These are phyloP conservation scores for Cynanchum wilfordii DNA, from an alignment of 257 asterid species.

Conservation along the genomic window DNA sequence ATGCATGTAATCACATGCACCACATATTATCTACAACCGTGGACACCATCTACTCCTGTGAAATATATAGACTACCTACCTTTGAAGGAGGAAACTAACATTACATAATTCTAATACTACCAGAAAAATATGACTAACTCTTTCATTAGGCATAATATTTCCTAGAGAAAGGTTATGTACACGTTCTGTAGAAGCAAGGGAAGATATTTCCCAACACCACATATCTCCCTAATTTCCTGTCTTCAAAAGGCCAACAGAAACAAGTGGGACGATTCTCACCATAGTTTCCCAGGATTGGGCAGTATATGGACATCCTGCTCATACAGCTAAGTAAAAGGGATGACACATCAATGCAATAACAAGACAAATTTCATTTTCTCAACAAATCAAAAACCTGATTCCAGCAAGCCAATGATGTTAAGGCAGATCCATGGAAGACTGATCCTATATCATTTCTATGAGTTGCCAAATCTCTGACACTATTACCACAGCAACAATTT, in stretches of 20 bases:
- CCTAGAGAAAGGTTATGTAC: neutral
- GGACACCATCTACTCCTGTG: neutral
- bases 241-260: neutral
- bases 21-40: neutral
- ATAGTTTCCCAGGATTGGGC: neutral
- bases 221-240: neutral
- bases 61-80: neutral
- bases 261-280: neutral
- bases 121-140: neutral
- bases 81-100: neutral
- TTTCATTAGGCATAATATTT: neutral
- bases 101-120: neutral
- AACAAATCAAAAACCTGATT: neutral
- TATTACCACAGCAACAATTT: neutral
- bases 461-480: neutral
- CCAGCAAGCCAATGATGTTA: neutral
- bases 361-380: neutral
- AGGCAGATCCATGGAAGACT: neutral
- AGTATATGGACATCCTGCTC: neutral
- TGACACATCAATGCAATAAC: neutral
- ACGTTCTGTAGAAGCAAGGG: neutral
- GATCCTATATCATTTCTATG: neutral
- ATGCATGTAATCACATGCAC: neutral
- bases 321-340: constrained; percentile 1
- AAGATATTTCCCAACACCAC: neutral